Base-by-base conservation (phyloP, 768 basidiomycete genomes). In the Naematelia aurantialba region DNA sequence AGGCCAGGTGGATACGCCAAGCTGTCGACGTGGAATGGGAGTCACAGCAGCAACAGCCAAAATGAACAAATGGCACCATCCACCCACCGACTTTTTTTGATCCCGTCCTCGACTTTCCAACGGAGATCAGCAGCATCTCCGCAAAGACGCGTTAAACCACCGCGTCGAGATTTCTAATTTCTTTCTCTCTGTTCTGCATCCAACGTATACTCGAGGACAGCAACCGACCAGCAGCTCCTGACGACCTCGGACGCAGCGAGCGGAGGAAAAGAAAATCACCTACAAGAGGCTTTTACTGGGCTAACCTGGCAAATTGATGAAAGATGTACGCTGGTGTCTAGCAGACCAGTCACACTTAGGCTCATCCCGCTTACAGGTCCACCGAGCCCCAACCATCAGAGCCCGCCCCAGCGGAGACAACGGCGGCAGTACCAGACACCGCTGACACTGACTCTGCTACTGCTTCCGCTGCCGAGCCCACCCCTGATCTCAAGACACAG, bases 401-500 rank as follows among this genome's bases (percentile, higher is more conserved):
- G 19, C 45, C 52, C 44, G 29, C 45, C 34, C 44, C 54, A 34
- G 47, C 31, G 10, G 31, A 25, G 19, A 27, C 51, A 25, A n/a
- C n/a, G n/a, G n/a, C n/a, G n/a, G n/a, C n/a, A n/a, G 42, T 44
- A 2, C 42, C 42, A 44, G 3, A 1, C 21, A 1, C 42, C 42
- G n/a, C n/a, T n/a, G n/a, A n/a, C n/a, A n/a, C n/a, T n/a, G 45
- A 50, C 21, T 4, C 52, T 19, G 19, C 13, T 45, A 47, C n/a
- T 47, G 3, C 55, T 31, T 5, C 4, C 4, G 10, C 34, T 39
- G 34, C 56, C 29, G 56, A 58, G 31, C 27, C 52, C 3, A 24
- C 58, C 3, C n/a, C 56, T 51, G 59, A 46, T 24, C 59, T 19
- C 21, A 29, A 17, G n/a, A 21, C 42, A 1, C 30, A 69, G 17